Evolutionary conservation across 2,329 filamentous ascomycete genomes (phyloP).

Genomic region (Fusarium buharicum): DNA sequence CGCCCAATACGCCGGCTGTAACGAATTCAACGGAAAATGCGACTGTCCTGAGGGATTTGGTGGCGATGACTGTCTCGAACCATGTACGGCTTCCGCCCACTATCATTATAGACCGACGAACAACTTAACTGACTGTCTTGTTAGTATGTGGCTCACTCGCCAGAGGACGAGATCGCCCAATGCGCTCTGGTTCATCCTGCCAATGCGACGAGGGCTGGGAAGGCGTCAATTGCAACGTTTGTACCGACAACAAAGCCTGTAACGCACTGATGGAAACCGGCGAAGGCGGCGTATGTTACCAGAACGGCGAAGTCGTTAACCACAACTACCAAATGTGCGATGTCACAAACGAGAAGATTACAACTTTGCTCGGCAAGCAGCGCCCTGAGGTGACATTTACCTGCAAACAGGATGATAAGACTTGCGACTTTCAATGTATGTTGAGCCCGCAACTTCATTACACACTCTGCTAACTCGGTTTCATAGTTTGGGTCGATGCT

Average conservation of each 20-base stretch:
- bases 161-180: slow-evolving; percentile 80
- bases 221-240: slow-evolving; percentile 98
- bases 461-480: slow-evolving; percentile 16
- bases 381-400: slow-evolving; percentile 95
- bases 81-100: slow-evolving; percentile 61
- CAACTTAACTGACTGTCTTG: slow-evolving; percentile 19
- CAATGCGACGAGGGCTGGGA: slow-evolving; percentile 93
- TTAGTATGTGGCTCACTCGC: slow-evolving; percentile 86
- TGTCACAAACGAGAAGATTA: slow-evolving; percentile 95
- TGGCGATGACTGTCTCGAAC: slow-evolving; percentile 90
- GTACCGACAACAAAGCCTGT: slow-evolving; percentile 83
- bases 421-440: slow-evolving; percentile 95
- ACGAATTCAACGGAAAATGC: slow-evolving; percentile 91
- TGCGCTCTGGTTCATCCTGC: slow-evolving; percentile 77
- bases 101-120: not conserved
- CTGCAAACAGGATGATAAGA: slow-evolving; percentile 77
- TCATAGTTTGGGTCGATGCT: slow-evolving; percentile 91
- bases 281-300: slow-evolving; percentile 89
- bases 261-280: slow-evolving; percentile 86
- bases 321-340: slow-evolving; percentile 98
- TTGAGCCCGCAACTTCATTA: not conserved
- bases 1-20: slow-evolving; percentile 89
- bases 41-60: slow-evolving; percentile 92
- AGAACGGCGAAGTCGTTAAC: slow-evolving; percentile 87
- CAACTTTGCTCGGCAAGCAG: slow-evolving; percentile 83